Percentiles rank a stretch among this genome's conserved stretches.
These are phyloP conservation scores for Pochonia chlamydosporia DNA, from an alignment of 2,329 filamentous ascomycete genomes.

Conservation along the genomic window DNA sequence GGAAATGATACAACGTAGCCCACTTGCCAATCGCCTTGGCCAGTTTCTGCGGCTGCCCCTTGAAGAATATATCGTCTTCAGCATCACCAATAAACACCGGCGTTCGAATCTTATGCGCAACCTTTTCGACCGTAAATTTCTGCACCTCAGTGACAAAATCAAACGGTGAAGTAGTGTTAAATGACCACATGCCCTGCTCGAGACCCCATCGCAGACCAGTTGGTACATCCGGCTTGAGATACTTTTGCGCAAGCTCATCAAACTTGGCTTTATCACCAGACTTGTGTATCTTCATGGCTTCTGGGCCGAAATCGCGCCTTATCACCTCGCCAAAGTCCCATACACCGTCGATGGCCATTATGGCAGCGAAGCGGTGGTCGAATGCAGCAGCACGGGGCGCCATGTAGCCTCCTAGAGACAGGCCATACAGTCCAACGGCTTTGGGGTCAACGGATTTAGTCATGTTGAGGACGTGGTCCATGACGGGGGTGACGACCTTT, in stretches of 20 bases:
- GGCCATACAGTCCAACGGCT: conserved; percentile 30
- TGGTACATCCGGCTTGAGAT: conserved; percentile 4
- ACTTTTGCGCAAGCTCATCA: conserved; percentile 11
- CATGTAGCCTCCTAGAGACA: conserved; percentile 36
- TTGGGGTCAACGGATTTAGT: conserved; percentile 20
- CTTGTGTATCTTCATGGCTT: conserved; percentile 6
- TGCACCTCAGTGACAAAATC: conserved; percentile 13
- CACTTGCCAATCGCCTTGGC: conserved; percentile 9
- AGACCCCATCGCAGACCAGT: conserved; percentile 17
- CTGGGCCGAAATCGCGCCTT: conserved; percentile 1
- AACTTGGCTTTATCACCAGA: conserved; percentile 12
- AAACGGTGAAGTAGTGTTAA: conserved; percentile 17
- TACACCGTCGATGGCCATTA: conserved; percentile 33
- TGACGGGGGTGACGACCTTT: conserved; percentile 29
- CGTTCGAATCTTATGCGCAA: conserved; percentile 14
- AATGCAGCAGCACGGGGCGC: conserved; percentile 35
- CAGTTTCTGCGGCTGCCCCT: conserved; percentile 10
- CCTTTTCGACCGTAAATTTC: conserved; percentile 14
- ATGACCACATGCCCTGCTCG: conserved; percentile 20
- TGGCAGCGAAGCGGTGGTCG: conserved; percentile 36
- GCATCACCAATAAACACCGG: conserved; percentile 18
- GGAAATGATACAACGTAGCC: conserved; percentile 10
- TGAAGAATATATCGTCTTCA: conserved; percentile 14
- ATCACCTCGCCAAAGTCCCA: conserved; percentile 20
- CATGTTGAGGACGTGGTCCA: conserved; percentile 29